These are phyloP conservation scores for Adenanthera pavonina DNA, from an alignment of 306 rosid species.

Conservation along the genomic window DNA sequence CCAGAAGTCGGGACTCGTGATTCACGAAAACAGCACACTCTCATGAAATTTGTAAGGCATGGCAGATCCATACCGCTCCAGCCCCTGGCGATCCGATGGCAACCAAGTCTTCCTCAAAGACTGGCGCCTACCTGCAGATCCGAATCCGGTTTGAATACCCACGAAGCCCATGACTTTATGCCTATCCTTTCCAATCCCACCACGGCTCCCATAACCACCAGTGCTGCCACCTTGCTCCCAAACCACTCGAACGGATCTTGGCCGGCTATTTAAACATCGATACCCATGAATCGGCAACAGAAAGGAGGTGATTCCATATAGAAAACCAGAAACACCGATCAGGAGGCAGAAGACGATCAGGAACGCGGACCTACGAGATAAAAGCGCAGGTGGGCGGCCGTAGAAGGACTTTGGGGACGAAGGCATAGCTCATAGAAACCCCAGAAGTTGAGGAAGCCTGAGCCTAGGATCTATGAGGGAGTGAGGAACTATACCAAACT, in stretches of 20 bases:
- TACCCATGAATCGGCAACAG: constrained; percentile 37
- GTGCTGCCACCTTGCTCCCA: constrained; percentile 63
- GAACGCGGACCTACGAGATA: constrained; percentile 58
- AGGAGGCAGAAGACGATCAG: constrained; percentile 49
- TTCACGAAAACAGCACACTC: background rate
- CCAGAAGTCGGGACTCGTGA: background rate
- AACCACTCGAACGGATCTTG: constrained; percentile 72
- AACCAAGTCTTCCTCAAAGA: constrained; percentile 91
- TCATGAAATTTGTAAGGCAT: background rate
- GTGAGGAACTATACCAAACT: constrained; percentile 10
- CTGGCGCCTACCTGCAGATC: constrained; percentile 73
- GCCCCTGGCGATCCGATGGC: constrained; percentile 83
- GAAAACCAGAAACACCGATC: constrained; percentile 56
- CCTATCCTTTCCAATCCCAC: constrained; percentile 34
- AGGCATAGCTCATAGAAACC: constrained; percentile 52
- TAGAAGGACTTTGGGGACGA: constrained; percentile 62
- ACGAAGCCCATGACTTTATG: constrained; percentile 90
- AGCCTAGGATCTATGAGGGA: constrained; percentile 3
- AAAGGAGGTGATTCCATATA: constrained; percentile 50
- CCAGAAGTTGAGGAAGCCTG: constrained; percentile 26
- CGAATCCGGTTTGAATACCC: constrained; percentile 87
- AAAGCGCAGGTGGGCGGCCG: constrained; percentile 42
- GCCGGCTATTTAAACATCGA: constrained; percentile 44
- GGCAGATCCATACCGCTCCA: constrained; percentile 61
- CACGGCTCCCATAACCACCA: background rate